Conservation (phyloP, 257 asterid genomes). For the Primulina tabacum region DNA sequence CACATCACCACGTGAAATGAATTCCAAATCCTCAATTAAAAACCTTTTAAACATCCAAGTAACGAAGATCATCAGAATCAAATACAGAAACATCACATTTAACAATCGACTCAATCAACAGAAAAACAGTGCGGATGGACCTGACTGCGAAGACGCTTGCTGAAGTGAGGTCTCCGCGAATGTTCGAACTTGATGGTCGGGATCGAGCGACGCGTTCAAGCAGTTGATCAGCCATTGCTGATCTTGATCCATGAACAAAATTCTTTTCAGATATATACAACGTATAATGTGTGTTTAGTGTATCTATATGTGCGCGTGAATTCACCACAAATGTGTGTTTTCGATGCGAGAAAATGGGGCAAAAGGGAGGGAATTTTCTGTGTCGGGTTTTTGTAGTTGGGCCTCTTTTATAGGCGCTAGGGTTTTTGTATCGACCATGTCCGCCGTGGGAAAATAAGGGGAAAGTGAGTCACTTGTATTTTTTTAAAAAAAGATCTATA, state of each 20-base stretch:
- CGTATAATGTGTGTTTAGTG: background rate
- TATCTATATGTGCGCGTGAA: background rate
- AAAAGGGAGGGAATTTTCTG: slow-evolving; percentile 51
- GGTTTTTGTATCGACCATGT: slow-evolving; percentile 30
- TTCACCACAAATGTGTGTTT: slow-evolving; percentile 10
- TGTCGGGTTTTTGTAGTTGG: slow-evolving; percentile 34
- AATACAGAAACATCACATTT: background rate
- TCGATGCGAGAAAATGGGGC: slow-evolving; percentile 25
- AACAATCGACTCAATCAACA: slow-evolving; percentile 1
- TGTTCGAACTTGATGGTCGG: slow-evolving; percentile 71
- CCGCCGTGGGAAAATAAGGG: no score
- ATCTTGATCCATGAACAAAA: slow-evolving; percentile 56
- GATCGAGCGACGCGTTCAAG: slow-evolving; percentile 84
- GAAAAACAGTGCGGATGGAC: slow-evolving; percentile 24
- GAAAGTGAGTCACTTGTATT: no score
- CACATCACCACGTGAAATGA: slow-evolving; percentile 1
- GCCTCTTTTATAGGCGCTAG: slow-evolving; percentile 40
- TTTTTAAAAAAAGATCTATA: no score
- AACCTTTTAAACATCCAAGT: background rate
- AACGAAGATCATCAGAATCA: background rate
- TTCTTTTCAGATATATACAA: background rate
- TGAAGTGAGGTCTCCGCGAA: slow-evolving; percentile 88
- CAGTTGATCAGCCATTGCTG: slow-evolving; percentile 81
- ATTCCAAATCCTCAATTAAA: background rate
- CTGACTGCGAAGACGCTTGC: slow-evolving; percentile 90